Evolutionary conservation across 2,329 filamentous ascomycete species (phyloP).

Genomic region (Sclerotinia minor): DNA sequence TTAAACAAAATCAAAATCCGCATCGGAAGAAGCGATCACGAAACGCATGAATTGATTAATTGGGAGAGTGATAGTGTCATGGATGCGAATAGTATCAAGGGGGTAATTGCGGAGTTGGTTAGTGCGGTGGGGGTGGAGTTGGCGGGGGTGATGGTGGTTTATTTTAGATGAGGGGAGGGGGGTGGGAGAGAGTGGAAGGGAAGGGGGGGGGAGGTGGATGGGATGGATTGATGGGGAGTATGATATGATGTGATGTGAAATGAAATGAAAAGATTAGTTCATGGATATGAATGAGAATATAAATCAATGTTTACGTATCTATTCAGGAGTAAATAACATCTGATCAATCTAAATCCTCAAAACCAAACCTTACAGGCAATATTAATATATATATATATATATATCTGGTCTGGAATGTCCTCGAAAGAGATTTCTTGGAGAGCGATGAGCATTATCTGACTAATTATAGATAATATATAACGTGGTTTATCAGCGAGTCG

Average conservation of each 20-base stretch:
- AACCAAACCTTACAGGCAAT: too few relatives aligned
- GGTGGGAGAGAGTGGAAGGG: neutral
- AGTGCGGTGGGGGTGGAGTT: slow-evolving; percentile 65
- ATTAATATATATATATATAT: too few relatives aligned
- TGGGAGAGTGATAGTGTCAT: slow-evolving; percentile 58
- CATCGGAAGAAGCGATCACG: slow-evolving; percentile 44
- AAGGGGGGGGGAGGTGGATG: too few relatives aligned
- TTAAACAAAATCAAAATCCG: slow-evolving; percentile 59
- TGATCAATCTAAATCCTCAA: too few relatives aligned
- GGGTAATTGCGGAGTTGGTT: slow-evolving; percentile 65
- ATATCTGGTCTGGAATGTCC: too few relatives aligned
- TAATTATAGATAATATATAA: too few relatives aligned
- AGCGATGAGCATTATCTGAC: too few relatives aligned
- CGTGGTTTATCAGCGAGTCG: too few relatives aligned
- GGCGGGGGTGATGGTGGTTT: slow-evolving; percentile 38
- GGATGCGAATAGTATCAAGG: slow-evolving; percentile 56
- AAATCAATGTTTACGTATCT: too few relatives aligned
- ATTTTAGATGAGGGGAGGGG: neutral
- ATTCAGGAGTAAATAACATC: too few relatives aligned
- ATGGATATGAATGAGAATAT: neutral
- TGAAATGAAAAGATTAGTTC: neutral
- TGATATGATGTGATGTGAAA: too few relatives aligned
- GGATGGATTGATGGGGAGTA: neutral
- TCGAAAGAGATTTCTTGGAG: too few relatives aligned
- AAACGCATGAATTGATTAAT: slow-evolving; percentile 44